A percentile compares a stretch with the other conserved stretches of the same genome.
Conservation (phyloP, 805 yeast genomes). For the Saccharomycopsis capsularis region DNA sequence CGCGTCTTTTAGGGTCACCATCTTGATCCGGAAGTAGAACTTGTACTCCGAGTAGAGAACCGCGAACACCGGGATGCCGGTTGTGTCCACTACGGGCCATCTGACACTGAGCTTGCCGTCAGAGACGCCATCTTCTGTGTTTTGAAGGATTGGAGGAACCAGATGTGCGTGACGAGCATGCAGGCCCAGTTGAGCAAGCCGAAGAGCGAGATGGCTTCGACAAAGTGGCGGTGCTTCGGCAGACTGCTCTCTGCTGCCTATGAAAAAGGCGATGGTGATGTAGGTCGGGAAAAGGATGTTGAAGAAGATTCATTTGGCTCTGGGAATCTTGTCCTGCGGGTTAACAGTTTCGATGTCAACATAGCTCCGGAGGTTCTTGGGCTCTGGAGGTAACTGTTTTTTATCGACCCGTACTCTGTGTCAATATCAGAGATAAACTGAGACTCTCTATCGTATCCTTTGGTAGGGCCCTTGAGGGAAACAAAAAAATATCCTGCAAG, state of each 20-base stretch:
- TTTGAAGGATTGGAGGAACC: conserved; percentile 39
- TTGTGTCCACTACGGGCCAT: conserved; percentile 70
- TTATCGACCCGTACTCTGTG: too few species aligned
- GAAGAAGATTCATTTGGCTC: conserved; percentile 61
- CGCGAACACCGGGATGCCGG: conserved; percentile 48
- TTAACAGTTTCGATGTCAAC: conserved; percentile 65
- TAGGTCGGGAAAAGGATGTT: conserved; percentile 49
- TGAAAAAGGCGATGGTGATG: conserved; percentile 46
- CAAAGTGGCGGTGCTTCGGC: conserved; percentile 36
- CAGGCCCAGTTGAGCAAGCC: conserved; percentile 35
- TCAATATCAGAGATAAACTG: conserved; percentile 52
- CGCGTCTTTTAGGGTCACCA: conserved; percentile 28
- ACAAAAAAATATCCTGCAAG: conserved; percentile 34
- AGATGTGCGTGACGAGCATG: conserved; percentile 39
- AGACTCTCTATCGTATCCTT: conserved; percentile 57
- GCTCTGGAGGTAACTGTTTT: too few species aligned
- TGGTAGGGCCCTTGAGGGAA: conserved; percentile 12
- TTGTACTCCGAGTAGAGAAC: conserved; percentile 32
- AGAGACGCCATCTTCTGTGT: conserved; percentile 36
- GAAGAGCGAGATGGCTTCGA: conserved; percentile 35
- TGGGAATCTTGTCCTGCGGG: conserved; percentile 64
- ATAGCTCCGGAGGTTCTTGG: conserved; percentile 52
- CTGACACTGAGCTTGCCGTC: conserved; percentile 44
- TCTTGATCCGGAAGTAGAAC: conserved; percentile 22
- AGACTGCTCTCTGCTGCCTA: conserved; percentile 33